phyloP scores from a whole-genome alignment of 345 rosid species.

The Rubroshorea leprosula region DNA sequence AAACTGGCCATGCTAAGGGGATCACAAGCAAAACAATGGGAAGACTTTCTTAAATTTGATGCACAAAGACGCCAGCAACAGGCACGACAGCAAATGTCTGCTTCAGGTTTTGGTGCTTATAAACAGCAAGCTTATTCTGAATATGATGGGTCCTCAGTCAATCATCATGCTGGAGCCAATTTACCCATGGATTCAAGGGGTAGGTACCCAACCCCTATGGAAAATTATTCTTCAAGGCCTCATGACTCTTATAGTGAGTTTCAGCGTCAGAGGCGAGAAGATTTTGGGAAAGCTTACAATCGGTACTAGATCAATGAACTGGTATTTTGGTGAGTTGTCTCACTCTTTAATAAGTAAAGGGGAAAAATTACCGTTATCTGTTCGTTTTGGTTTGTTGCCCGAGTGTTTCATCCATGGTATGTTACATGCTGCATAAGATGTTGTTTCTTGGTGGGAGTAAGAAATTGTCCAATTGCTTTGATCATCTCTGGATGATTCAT shows the following conservation, averaged over 20 bases:
- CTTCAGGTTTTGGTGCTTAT: constrained; percentile 56
- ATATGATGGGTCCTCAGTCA: constrained; percentile 51
- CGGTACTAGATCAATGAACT: constrained; percentile 48
- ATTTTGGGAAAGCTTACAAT: constrained; percentile 73
- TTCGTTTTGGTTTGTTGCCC: constrained; percentile 8
- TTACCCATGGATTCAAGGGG: constrained; percentile 56
- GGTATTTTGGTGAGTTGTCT: constrained; percentile 59
- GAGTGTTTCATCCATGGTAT: background rate
- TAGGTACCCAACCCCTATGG: constrained; percentile 53
- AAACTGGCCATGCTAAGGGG: constrained; percentile 57
- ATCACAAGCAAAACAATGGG: constrained; percentile 69
- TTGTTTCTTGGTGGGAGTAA: too few relatives aligned
- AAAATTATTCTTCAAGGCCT: constrained; percentile 66
- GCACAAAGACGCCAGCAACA: constrained; percentile 77
- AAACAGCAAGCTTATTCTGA: constrained; percentile 68
- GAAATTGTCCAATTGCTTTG: too few relatives aligned
- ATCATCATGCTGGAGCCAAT: constrained; percentile 48
- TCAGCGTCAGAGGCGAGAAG: constrained; percentile 77
- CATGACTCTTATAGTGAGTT: constrained; percentile 65
- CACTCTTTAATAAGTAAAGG: constrained; percentile 19
- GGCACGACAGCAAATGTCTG: constrained; percentile 51
- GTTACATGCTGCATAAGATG: too few relatives aligned
- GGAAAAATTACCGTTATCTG: constrained; percentile 11
- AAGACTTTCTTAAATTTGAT: constrained; percentile 74
- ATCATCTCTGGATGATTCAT: too few relatives aligned